A percentile compares a stretch with the other conserved stretches of the same genome.
phyloP scores from a whole-genome alignment of 257 asterid genomes.

The Lycium barbarum region DNA sequence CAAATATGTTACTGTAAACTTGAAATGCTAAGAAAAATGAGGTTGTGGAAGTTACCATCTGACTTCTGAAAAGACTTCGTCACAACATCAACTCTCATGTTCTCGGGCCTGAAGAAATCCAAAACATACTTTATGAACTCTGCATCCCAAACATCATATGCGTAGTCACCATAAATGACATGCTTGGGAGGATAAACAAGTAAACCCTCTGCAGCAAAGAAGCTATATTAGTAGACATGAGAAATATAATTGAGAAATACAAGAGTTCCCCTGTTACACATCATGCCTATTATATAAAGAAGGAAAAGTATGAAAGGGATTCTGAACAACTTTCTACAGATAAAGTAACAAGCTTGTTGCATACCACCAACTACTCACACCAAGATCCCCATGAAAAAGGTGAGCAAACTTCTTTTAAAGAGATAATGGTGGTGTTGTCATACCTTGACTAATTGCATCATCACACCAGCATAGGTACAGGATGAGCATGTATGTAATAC shows the following conservation, averaged over 20 bases:
- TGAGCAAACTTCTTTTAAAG: background rate
- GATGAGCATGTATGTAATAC: conserved; percentile 4
- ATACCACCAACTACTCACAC: background rate
- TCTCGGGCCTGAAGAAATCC: conserved; percentile 84
- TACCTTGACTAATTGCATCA: background rate
- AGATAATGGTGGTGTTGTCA: background rate
- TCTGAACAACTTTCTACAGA: conserved; percentile 2
- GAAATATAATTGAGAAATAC: conserved; percentile 11
- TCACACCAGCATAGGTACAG: background rate
- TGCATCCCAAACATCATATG: conserved; percentile 86
- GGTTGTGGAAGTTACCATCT: conserved; percentile 50
- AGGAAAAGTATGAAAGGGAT: conserved; percentile 9
- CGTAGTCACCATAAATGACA: conserved; percentile 88
- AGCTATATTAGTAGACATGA: background rate
- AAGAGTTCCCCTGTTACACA: background rate
- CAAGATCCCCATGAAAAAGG: background rate
- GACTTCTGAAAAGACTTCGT: conserved; percentile 75
- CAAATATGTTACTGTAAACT: background rate
- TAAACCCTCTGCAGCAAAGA: conserved; percentile 69
- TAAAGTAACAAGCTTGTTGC: conserved; percentile 12
- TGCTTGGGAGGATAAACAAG: conserved; percentile 93
- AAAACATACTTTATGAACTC: conserved; percentile 66
- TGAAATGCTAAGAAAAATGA: conserved; percentile 16
- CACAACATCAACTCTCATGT: conserved; percentile 89
- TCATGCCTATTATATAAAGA: background rate